Conservation (phyloP, 208 protist genomes). For the Histomonas meleagridis region DNA sequence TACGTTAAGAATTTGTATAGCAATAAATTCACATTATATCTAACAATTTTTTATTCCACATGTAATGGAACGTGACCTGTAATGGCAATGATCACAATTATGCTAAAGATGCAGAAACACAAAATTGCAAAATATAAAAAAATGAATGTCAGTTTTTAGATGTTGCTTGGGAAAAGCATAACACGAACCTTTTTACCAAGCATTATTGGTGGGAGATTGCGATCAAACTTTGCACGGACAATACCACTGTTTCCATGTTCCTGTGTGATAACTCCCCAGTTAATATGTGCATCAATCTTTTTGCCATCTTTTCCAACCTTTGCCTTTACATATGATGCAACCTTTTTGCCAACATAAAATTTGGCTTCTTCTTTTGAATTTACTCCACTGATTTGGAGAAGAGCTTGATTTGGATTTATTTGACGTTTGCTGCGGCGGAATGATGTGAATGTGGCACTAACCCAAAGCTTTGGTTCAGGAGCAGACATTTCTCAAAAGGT, state of each 20-base stretch:
- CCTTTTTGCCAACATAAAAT: conserved; percentile 37
- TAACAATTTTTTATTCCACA: too few species aligned
- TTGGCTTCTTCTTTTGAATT: neutral
- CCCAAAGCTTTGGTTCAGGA: neutral
- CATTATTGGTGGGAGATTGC: neutral
- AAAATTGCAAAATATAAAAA: too few species aligned
- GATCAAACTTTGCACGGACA: conserved; percentile 34
- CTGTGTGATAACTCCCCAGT: conserved; percentile 27
- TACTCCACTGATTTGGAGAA: neutral
- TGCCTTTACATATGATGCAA: neutral
- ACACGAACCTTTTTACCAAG: conserved; percentile 14
- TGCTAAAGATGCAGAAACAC: too few species aligned
- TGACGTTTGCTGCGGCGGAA: neutral
- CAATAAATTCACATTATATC: too few species aligned
- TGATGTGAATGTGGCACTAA: conserved; percentile 10
- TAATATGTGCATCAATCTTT: neutral
- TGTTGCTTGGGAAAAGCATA: conserved; percentile 30
- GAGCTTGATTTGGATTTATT: conserved; percentile 19
- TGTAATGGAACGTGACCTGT: too few species aligned
- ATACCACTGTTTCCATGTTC: conserved; percentile 30
- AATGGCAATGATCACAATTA: too few species aligned
- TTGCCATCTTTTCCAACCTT: too few species aligned
- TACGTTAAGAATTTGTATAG: too few species aligned
- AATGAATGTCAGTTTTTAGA: too few species aligned
- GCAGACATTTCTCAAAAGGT: conserved; percentile 12